Conservation (phyloP, 768 basidiomycete species). For the Lactifluus pinguis region DNA sequence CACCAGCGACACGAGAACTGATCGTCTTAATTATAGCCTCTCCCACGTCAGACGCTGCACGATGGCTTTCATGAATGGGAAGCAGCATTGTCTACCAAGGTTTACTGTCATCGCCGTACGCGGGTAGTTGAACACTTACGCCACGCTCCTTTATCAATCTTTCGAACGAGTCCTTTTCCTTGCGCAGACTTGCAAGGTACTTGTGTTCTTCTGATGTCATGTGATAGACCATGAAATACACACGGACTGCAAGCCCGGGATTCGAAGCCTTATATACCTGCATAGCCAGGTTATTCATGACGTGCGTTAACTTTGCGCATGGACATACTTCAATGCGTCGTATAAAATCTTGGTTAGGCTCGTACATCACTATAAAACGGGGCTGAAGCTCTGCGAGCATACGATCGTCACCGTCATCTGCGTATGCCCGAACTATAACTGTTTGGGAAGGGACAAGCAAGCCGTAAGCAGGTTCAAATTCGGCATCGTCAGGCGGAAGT, state of each 20-base stretch:
- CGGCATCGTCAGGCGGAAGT: constrained; percentile 23
- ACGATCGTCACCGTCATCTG: constrained; percentile 88
- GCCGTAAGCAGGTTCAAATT: constrained; percentile 75
- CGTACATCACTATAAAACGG: constrained; percentile 90
- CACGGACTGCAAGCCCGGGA: constrained; percentile 73
- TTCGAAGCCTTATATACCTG: constrained; percentile 83
- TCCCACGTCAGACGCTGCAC: constrained; percentile 29
- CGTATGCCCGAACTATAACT: constrained; percentile 79
- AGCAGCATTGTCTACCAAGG: constrained; percentile 73
- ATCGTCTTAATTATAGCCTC: constrained; percentile 72
- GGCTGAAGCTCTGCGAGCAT: constrained; percentile 82
- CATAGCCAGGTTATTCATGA: background rate
- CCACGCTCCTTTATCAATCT: constrained; percentile 85
- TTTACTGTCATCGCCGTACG: background rate
- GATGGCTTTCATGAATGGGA: constrained; percentile 61
- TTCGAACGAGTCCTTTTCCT: constrained; percentile 93
- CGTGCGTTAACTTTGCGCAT: background rate
- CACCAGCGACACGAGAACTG: constrained; percentile 80
- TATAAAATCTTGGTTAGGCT: constrained; percentile 89
- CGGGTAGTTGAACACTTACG: constrained; percentile 39
- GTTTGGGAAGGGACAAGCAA: constrained; percentile 69
- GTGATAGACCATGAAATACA: constrained; percentile 94
- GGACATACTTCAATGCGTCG: constrained; percentile 74
- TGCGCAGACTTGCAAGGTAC: constrained; percentile 79
- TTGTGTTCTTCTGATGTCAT: constrained; percentile 93